These are phyloP conservation scores for Wolfiporia cocos DNA, from an alignment of 1,284 basidiomycete species.

Conservation along the genomic window DNA sequence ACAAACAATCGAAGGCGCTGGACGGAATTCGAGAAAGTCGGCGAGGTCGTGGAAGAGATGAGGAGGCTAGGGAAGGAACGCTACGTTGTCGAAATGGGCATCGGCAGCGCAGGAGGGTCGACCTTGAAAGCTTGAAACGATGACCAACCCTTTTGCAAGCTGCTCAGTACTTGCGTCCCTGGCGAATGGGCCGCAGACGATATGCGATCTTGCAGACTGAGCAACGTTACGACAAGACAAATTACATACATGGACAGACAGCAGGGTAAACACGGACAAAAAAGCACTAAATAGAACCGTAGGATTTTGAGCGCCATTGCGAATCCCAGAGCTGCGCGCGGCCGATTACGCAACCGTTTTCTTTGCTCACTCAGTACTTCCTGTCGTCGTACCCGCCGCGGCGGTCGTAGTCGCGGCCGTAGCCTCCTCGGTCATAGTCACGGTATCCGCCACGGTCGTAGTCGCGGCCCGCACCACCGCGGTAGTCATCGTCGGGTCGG, in stretches of 20 bases:
- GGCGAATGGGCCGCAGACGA: too few species aligned
- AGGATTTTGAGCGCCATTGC: background rate
- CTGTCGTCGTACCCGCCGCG: slow-evolving; percentile 40
- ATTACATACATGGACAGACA: slow-evolving; percentile 5
- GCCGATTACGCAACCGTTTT: background rate
- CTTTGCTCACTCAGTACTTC: slow-evolving; percentile 23
- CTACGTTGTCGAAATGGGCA: slow-evolving; percentile 58
- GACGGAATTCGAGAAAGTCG: slow-evolving; percentile 63
- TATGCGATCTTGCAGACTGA: too few species aligned
- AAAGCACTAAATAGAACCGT: slow-evolving; percentile 4
- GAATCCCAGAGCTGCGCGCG: too few species aligned
- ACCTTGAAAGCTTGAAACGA: too few species aligned
- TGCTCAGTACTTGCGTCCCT: too few species aligned
- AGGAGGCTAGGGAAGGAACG: slow-evolving; percentile 45
- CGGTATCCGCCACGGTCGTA: slow-evolving; percentile 36
- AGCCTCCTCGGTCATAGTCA: slow-evolving; percentile 28
- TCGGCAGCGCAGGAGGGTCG: slow-evolving; percentile 39
- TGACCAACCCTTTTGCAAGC: too few species aligned
- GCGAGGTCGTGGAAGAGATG: slow-evolving; percentile 67
- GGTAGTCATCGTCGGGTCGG: slow-evolving; percentile 17
- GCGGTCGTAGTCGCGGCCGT: slow-evolving; percentile 26
- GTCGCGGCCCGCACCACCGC: slow-evolving; percentile 19
- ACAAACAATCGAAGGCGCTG: slow-evolving; percentile 22
- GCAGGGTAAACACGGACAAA: slow-evolving; percentile 8
- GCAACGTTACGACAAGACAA: background rate